Evolutionary conservation across 257 asterid genomes (phyloP).

Genomic region (Salvia hispanica): DNA sequence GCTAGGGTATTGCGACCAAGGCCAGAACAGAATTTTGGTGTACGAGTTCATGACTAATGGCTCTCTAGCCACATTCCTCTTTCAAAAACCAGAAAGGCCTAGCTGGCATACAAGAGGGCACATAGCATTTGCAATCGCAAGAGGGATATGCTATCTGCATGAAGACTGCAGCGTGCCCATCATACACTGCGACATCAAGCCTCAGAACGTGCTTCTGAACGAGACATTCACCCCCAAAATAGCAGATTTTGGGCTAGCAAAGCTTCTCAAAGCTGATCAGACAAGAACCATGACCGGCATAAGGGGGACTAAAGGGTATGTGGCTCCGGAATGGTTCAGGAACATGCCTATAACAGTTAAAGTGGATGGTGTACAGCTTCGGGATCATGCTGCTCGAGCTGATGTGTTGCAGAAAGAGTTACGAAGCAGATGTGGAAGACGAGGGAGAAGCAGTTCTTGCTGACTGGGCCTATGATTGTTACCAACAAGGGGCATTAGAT

Average conservation of each 20-base stretch:
- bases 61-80: conserved; percentile 37
- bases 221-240: neutral
- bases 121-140: conserved; percentile 33
- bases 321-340: neutral
- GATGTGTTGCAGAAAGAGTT: conserved; percentile 27
- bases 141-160: too few relatives aligned
- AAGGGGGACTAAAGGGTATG: conserved; percentile 51
- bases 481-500: conserved; percentile 15
- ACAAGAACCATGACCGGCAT: conserved; percentile 33
- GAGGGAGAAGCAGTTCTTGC: conserved; percentile 23
- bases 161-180: conserved; percentile 45
- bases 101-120: conserved; percentile 48
- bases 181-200: conserved; percentile 54
- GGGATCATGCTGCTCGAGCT: neutral
- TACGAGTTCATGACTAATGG: conserved; percentile 47
- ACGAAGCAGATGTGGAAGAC: neutral
- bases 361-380: conserved; percentile 35
- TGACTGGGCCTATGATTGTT: conserved; percentile 21
- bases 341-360: conserved; percentile 35
- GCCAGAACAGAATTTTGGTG: conserved; percentile 35
- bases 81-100: conserved; percentile 30
- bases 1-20: conserved; percentile 49
- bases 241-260: too few relatives aligned
- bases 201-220: conserved; percentile 48
- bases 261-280: conserved; percentile 35